Percentiles rank a stretch among this genome's conserved stretches.
These are phyloP conservation scores for Apium graveolens DNA, from an alignment of 129 eudicot genomes.

Conservation along the genomic window DNA sequence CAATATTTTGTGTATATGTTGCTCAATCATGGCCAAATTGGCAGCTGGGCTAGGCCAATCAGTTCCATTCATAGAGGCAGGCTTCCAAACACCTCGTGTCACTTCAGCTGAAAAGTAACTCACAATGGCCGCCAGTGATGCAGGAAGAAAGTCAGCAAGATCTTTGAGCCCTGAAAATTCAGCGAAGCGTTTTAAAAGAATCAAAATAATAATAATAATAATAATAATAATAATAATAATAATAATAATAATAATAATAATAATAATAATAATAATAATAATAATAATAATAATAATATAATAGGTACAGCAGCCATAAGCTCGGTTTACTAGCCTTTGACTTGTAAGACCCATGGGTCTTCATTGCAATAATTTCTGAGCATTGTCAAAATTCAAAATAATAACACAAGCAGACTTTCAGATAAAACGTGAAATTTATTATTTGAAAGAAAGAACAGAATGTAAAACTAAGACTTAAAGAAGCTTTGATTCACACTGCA, in stretches of 20 bases:
- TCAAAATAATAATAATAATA: too few relatives aligned
- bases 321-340: not conserved
- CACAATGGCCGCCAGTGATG: slow-evolving; percentile 77
- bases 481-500: not conserved
- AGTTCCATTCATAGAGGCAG: slow-evolving; percentile 94
- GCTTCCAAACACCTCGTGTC: slow-evolving; percentile 94
- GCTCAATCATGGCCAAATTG: slow-evolving; percentile 61
- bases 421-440: too few relatives aligned
- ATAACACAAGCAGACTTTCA: not conserved
- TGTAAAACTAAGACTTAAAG: not conserved
- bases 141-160: slow-evolving; percentile 93
- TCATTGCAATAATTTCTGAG: not conserved
- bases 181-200: not conserved
- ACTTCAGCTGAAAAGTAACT: slow-evolving; percentile 97
- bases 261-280: too few relatives aligned
- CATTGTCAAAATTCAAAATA: not conserved
- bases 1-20: slow-evolving; percentile 63
- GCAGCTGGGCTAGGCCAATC: slow-evolving; percentile 99
- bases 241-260: too few relatives aligned
- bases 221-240: too few relatives aligned
- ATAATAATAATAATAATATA: not conserved
- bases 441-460: slow-evolving; percentile 4
- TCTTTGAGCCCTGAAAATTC: slow-evolving; percentile 69
- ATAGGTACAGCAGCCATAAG: not conserved
- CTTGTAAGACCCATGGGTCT: not conserved